phyloP scores from a whole-genome alignment of 2,329 filamentous ascomycete species.

The Fusarium newnesense region DNA sequence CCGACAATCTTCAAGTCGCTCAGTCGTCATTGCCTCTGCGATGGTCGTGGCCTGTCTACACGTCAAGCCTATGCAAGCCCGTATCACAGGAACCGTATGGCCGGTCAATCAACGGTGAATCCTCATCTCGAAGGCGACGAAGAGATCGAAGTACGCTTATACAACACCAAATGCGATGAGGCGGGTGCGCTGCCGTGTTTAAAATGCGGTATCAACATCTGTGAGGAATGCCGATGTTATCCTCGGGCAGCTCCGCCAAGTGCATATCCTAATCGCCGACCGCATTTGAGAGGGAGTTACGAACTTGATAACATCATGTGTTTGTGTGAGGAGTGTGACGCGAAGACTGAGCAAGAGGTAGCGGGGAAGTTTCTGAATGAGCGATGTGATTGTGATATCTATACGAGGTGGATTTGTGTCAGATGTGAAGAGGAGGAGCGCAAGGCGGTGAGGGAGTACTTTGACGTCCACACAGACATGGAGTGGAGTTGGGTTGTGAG shows the following conservation, averaged over 20 bases:
- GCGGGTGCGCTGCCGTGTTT: conserved; percentile 17
- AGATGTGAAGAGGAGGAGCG: background rate
- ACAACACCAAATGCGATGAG: conserved; percentile 23
- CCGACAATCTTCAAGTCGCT: conserved; percentile 7
- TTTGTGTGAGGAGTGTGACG: conserved; percentile 19
- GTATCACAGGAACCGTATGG: background rate
- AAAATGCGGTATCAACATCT: conserved; percentile 32
- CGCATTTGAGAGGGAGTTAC: background rate
- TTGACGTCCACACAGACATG: background rate
- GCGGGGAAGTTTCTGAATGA: background rate
- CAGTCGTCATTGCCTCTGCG: conserved; percentile 17
- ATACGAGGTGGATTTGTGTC: conserved; percentile 20
- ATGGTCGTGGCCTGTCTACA: conserved; percentile 18
- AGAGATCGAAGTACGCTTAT: conserved; percentile 23
- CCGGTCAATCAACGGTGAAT: background rate
- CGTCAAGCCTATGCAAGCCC: conserved; percentile 12
- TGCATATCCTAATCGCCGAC: background rate
- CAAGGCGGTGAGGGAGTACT: background rate
- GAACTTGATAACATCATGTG: conserved; percentile 20
- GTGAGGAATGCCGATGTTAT: conserved; percentile 35
- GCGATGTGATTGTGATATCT: conserved; percentile 28
- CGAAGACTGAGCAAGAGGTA: background rate
- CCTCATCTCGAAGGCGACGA: background rate
- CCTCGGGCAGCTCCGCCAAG: background rate
- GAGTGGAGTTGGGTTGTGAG: background rate